Base-by-base conservation (phyloP, 2,329 filamentous ascomycete species). In the Alternaria metachromatica region DNA sequence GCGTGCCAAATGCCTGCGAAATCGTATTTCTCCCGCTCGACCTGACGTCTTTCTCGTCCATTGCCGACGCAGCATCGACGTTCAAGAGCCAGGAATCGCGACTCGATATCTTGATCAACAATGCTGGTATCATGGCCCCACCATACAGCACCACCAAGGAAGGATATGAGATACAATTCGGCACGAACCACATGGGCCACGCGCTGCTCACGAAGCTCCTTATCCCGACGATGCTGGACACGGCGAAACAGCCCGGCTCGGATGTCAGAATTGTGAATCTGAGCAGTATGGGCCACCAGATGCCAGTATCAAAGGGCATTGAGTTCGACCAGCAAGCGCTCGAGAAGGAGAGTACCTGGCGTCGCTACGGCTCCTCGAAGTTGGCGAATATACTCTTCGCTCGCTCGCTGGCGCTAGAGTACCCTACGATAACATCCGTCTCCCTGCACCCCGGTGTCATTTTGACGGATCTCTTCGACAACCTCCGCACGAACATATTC, bases 131-230 rank as follows among this genome's bases (percentile, higher is more conserved):
- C 58, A 82, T 80, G 76, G 76, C 75, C 1, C 65, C 59, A 0
- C 75, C 78, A 2, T 78, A 82, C 44, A 72, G 67, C 23, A 72
- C 77, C 3, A 85, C 84, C 0, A 74, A 78, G 18, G 83, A 86
- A 46, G 84, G 83, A 46, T 85, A 84, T 64, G 84, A 87, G 69
- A 78, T 82, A 30, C 83, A 85, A 55, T 82, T 86, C 60, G 85
- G 83, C 30, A 85, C 82, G 10, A 86, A 87, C 66, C 82, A 86
- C 74, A 74, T 86, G 64, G 85, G 83, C n/a, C 84, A 85, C 64
- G 82, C 83, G 4, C 77, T 86, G 1, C 69, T 86, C 12, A 84
- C 80, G 9, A 82, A 82, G 41, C 76, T 84, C 3, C 78, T 87
- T 0, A 70, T 85, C 1, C 83, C 82, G 1, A 76, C 72, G 0